Percentiles rank a stretch among this genome's conserved stretches.
These are phyloP conservation scores for Chlorella sp. DNA, from an alignment of 139 green algal genomes.

Conservation along the genomic window DNA sequence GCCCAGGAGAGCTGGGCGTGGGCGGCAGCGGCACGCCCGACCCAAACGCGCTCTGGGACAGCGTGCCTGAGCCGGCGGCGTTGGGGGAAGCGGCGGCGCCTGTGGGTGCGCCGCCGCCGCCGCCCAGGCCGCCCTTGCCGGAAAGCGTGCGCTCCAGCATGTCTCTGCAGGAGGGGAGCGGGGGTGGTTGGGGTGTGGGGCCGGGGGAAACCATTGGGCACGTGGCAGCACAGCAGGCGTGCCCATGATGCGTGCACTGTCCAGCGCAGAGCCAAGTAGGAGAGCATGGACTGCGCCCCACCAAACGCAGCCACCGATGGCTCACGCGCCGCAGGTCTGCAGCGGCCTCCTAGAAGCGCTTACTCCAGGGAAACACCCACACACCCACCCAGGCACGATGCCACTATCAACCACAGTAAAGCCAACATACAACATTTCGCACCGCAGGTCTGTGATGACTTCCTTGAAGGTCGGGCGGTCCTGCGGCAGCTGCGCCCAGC, in stretches of 20 bases:
- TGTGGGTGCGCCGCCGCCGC: no score
- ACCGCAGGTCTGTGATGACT: conserved; percentile 54
- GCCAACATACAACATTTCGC: not conserved
- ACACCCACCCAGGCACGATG: no score
- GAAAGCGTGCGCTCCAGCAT: conserved; percentile 25
- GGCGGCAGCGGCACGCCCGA: no score
- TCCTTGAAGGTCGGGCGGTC: conserved; percentile 69
- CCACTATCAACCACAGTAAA: no score
- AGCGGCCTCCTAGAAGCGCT: not conserved
- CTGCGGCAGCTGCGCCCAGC: conserved; percentile 61
- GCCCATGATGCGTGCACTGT: not conserved
- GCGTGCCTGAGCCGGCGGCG: no score
- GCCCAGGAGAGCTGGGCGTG: no score
- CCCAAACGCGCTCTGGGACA: no score
- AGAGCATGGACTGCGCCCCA: not conserved
- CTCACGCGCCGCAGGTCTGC: not conserved
- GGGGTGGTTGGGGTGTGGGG: not conserved
- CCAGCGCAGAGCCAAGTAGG: not conserved
- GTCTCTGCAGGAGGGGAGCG: not conserved
- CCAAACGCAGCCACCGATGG: not conserved
- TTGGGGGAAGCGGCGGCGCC: not conserved
- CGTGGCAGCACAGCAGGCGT: not conserved
- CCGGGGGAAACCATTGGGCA: not conserved
- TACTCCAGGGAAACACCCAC: no score
- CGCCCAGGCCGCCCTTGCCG: not conserved